Base-by-base conservation (phyloP, 2,329 filamentous ascomycete species). In the Colletotrichum trifolii region DNA sequence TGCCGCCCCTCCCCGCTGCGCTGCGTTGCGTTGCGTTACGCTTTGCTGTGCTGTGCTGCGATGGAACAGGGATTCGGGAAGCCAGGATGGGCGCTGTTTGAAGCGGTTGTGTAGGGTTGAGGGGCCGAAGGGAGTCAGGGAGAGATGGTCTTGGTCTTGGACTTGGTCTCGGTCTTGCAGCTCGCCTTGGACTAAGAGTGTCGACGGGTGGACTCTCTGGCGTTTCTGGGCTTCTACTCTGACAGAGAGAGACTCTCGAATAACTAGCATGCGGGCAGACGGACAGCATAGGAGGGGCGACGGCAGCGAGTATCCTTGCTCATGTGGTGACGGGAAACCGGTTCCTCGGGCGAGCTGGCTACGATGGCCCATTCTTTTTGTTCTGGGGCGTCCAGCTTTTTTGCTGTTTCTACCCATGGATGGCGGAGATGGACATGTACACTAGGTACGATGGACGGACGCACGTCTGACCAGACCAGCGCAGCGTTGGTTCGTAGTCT, bases 1-100 rank as follows among this genome's bases (percentile, higher is more conserved):
- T 66, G 63, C 63, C 63, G 63, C 63, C 47, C 63, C 58, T 63
- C 58, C 53, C 59, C 58, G 58, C 58, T 66, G 58, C 15, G 46
- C 17, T 17, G 25, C 25, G 25, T 2, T 25, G 25, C 25, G 4
- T 25, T 25, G 25, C 25, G 25, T 25, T 25, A 25, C 25, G 25
- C 25, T 25, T 4, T 25, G 25, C 25, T 25, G 25, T 25, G 25
- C 25, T 25, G 25, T 25, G 25, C 25, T 25, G 25, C 25, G 36
- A 47, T 53, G 48, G 59, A 53, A 52, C 63, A 66, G 53, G 59
- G 58, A 66, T 63, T 42, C 53, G 42, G 42, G 59, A 34, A 39
- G 40, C 63, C 59, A 42, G 52, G 63, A 53, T 66, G 58, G 34
- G 52, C 58, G 47, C 47, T 63, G 53, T 53, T 53, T 58, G 42